These are phyloP conservation scores for Paulownia fortunei DNA, from an alignment of 257 asterid genomes.

Conservation along the genomic window DNA sequence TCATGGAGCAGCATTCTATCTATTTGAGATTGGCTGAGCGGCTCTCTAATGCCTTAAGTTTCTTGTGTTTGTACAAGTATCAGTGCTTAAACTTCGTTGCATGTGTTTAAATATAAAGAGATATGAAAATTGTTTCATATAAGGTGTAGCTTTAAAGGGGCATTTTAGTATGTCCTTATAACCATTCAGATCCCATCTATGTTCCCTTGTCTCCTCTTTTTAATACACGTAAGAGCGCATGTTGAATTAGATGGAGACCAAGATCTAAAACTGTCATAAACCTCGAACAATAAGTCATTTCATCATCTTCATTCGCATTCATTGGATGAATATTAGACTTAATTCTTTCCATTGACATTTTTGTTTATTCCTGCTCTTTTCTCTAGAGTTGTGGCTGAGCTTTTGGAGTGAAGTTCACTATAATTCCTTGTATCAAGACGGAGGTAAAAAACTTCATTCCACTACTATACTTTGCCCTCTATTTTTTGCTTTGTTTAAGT, in stretches of 20 bases:
- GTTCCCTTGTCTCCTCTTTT: neutral
- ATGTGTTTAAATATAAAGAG: neutral
- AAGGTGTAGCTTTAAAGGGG: neutral
- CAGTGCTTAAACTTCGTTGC: neutral
- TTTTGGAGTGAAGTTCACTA: constrained; percentile 99
- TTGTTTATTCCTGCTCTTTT: constrained; percentile 2
- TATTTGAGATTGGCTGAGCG: no score
- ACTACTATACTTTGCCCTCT: neutral
- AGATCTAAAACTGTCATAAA: neutral
- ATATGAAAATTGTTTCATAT: neutral
- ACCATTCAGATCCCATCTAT: neutral
- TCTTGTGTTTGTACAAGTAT: no score
- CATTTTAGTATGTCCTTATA: neutral
- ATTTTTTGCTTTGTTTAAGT: neutral
- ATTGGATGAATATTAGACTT: neutral
- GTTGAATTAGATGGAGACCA: neutral
- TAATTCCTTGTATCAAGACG: constrained; percentile 79
- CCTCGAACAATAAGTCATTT: neutral
- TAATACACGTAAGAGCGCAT: no score
- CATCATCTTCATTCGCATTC: neutral
- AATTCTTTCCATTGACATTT: neutral
- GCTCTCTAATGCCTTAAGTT: no score
- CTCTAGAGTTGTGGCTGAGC: constrained; percentile 90
- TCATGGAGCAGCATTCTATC: no score
- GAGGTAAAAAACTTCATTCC: constrained; percentile 54